Evolutionary conservation across 2,329 filamentous ascomycete genomes (phyloP).

Genomic region (Fusarium sp.): DNA sequence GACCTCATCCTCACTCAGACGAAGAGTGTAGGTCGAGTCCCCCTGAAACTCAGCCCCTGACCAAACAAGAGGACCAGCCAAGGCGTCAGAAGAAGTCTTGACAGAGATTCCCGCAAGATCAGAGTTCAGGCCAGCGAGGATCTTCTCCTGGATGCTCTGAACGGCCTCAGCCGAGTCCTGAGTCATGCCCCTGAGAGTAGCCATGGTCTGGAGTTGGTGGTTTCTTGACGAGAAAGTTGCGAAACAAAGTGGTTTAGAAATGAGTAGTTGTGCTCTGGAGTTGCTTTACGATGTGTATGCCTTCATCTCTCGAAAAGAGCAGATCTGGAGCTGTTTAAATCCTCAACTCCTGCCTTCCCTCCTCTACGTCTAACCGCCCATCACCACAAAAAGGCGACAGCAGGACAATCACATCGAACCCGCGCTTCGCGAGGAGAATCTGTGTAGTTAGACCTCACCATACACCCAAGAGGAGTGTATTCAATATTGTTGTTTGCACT

Average conservation of each 20-base stretch:
- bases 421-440: slow-evolving; percentile 3
- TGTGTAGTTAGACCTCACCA: background rate
- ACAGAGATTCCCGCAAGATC: slow-evolving; percentile 10
- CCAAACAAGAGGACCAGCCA: slow-evolving; percentile 42
- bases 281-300: background rate
- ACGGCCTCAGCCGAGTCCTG: slow-evolving; percentile 14
- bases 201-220: slow-evolving; percentile 15
- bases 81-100: slow-evolving; percentile 15
- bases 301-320: slow-evolving; percentile 6
- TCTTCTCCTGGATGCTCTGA: slow-evolving; percentile 9
- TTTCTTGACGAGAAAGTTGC: background rate
- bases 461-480: slow-evolving; percentile 7
- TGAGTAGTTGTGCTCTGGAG: background rate
- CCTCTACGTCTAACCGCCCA: slow-evolving; percentile 1
- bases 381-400: background rate
- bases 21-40: slow-evolving; percentile 25
- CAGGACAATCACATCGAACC: slow-evolving; percentile 14
- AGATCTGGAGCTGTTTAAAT: slow-evolving; percentile 22
- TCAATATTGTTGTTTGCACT: background rate
- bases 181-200: slow-evolving; percentile 18
- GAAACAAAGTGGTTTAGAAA: background rate
- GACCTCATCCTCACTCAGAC: slow-evolving; percentile 31
- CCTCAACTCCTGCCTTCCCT: slow-evolving; percentile 9
- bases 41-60: slow-evolving; percentile 38
- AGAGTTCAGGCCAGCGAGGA: slow-evolving; percentile 22